phyloP scores from a whole-genome alignment of 2,329 filamentous ascomycete species.

The Dothideomycetes sp. region DNA sequence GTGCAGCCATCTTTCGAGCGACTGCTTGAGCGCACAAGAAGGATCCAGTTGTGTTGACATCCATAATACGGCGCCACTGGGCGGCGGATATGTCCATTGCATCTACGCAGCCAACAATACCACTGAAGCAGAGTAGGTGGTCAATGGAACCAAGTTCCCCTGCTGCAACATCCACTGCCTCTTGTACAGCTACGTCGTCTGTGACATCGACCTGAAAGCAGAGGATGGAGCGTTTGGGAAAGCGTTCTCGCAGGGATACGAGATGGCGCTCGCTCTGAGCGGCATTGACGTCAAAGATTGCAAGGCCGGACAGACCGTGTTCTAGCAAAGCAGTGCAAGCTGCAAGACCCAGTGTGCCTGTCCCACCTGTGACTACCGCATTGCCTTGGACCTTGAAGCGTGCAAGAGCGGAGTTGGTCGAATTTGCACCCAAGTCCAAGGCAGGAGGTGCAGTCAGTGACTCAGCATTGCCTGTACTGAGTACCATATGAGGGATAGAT shows the following conservation, averaged over 20 bases:
- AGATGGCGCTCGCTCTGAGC: slow-evolving; percentile 21
- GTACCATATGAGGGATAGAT: slow-evolving; percentile 5
- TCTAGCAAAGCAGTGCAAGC: slow-evolving; percentile 53
- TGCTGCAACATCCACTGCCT: slow-evolving; percentile 30
- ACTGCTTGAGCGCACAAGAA: slow-evolving; percentile 63
- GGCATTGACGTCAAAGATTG: slow-evolving; percentile 47
- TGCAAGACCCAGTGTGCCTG: slow-evolving; percentile 50
- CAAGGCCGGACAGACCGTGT: slow-evolving; percentile 50
- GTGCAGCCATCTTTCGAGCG: slow-evolving; percentile 41
- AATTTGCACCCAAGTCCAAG: not conserved
- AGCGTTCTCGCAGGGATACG: slow-evolving; percentile 36
- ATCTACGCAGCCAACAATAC: slow-evolving; percentile 52
- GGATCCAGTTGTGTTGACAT: slow-evolving; percentile 60
- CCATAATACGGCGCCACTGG: slow-evolving; percentile 53
- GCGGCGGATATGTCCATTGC: slow-evolving; percentile 47
- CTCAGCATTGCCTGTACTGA: not conserved
- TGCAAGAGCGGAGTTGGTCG: slow-evolving; percentile 22
- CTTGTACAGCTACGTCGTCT: slow-evolving; percentile 35
- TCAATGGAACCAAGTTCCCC: slow-evolving; percentile 40
- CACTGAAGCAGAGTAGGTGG: slow-evolving; percentile 54
- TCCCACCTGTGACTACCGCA: slow-evolving; percentile 54
- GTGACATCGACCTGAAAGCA: slow-evolving; percentile 50
- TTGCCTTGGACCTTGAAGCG: slow-evolving; percentile 43
- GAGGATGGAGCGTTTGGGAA: slow-evolving; percentile 42
- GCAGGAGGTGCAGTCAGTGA: not conserved